Evolutionary conservation across 2,329 filamentous ascomycete genomes (phyloP).

Genomic region (Huntiella decipiens): DNA sequence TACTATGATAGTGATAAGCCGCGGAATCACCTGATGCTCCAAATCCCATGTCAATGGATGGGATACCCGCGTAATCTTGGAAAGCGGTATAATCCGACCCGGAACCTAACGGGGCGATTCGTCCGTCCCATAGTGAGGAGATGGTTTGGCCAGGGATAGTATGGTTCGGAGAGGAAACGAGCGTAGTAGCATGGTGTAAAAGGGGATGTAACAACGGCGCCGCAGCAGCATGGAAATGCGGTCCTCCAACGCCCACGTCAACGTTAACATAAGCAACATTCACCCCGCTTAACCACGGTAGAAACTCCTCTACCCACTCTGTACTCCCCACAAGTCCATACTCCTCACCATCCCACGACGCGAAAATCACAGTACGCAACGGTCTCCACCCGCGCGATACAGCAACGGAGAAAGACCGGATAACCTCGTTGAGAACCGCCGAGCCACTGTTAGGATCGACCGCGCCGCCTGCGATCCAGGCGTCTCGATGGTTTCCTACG

Average conservation of each 20-base stretch:
- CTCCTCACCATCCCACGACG: constrained; percentile 66
- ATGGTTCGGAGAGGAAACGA: constrained; percentile 57
- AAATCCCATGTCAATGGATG: constrained; percentile 47
- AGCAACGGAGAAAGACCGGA: constrained; percentile 55
- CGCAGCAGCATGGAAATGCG: constrained; percentile 42
- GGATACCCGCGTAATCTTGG: constrained; percentile 50
- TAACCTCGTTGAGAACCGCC: constrained; percentile 59
- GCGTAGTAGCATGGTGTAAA: constrained; percentile 44
- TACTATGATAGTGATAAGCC: constrained; percentile 71
- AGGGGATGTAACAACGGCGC: constrained; percentile 60
- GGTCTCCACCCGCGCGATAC: constrained; percentile 40
- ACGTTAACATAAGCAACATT: constrained; percentile 75
- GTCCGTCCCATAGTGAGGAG: constrained; percentile 44
- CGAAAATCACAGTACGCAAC: constrained; percentile 77
- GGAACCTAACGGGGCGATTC: constrained; percentile 47
- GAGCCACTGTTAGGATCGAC: constrained; percentile 71
- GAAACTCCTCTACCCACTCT: constrained; percentile 81
- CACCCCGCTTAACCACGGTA: constrained; percentile 57
- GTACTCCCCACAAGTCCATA: constrained; percentile 75
- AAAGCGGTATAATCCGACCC: constrained; percentile 61
- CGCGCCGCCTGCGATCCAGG: constrained; percentile 74
- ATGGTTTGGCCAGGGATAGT: constrained; percentile 54
- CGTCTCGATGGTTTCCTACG: constrained; percentile 81
- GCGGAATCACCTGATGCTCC: constrained; percentile 24
- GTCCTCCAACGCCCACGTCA: constrained; percentile 53